Percentiles rank a stretch among this genome's conserved stretches.
phyloP scores from a whole-genome alignment of 2,329 filamentous ascomycete species.

The Venturia carpophila region DNA sequence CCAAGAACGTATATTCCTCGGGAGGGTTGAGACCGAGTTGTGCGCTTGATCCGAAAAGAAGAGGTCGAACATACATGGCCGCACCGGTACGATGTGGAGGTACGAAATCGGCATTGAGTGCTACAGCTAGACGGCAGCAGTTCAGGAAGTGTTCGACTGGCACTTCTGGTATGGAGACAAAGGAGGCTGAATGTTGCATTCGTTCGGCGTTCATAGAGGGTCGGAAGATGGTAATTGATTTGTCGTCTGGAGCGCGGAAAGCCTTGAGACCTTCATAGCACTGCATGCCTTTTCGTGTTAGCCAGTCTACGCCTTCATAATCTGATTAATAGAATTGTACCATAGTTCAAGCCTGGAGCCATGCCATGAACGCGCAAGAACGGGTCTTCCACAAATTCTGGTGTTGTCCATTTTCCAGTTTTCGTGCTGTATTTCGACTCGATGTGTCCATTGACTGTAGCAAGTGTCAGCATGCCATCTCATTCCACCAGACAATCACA shows the following conservation, averaged over 20 bases:
- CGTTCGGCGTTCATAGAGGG: conserved; percentile 76
- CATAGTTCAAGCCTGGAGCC: conserved; percentile 92
- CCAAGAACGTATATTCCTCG: conserved; percentile 84
- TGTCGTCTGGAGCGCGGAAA: conserved; percentile 67
- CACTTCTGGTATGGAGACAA: conserved; percentile 74
- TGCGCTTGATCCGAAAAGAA: conserved; percentile 79
- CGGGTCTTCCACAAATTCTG: conserved; percentile 72
- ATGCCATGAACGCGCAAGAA: conserved; percentile 88
- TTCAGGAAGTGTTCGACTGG: conserved; percentile 69
- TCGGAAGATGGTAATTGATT: conserved; percentile 75
- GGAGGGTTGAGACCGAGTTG: conserved; percentile 81
- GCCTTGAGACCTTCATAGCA: conserved; percentile 98
- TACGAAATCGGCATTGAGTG: conserved; percentile 82
- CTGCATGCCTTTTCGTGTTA: conserved; percentile 55
- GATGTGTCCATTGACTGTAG: conserved; percentile 81
- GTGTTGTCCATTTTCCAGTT: conserved; percentile 68
- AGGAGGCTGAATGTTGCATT: conserved; percentile 75
- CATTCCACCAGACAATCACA: neutral
- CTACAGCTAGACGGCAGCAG: conserved; percentile 72
- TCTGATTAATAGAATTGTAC: conserved; percentile 16
- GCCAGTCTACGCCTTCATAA: neutral
- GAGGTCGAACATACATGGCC: conserved; percentile 84
- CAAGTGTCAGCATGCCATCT: neutral
- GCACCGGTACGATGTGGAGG: conserved; percentile 83
- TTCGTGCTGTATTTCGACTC: conserved; percentile 73